Evolutionary conservation across 2,329 filamentous ascomycete species (phyloP), one percentile per base, ranked within the genome.

Genomic region (Exophiala aquamarina): DNA sequence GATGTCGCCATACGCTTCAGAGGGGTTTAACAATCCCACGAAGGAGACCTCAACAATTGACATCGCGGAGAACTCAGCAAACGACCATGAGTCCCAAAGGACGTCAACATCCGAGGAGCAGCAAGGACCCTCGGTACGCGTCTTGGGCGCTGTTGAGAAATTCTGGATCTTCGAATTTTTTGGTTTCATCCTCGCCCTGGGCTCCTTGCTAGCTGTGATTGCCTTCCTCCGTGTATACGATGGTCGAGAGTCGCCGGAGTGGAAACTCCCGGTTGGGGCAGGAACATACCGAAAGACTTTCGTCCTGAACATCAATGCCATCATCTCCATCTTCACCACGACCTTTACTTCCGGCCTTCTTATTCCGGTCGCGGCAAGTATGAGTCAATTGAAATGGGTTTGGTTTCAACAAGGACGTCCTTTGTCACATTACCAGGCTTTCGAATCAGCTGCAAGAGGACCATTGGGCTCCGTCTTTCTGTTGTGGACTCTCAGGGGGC

Each of bases 371-470:
- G 57, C 63, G 2, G 51, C 58, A n/a, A 61, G 61, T 41, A 50
- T 65, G 13, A 51, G 61, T 31, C 60, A 65, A 41, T 49, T 66
- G 3, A 65, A 66, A 42, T 66, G 61, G 62, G 55, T 57, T 10
- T 56, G 50, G 20, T 50, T 51, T 7, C 36, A 45, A 33, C 28
- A 36, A 8, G 48, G 52, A 3, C 35, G 42, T 1, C 50, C 54
- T 13, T 50, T 65, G 2, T 49, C 52, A 1, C 36, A 64, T 10
- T 39, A 64, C 11, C 55, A 64, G 34, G 37, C 56, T 2, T 52
- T 61, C 9, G 64, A 66, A 11, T 45, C 59, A 32, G 63, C 61
- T 6, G 63, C 59, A 17, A 43, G 61, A 21, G 62, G 63, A 3
- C 55, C 62, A 5, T 59, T 56, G 56, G 63, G 63, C 2, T 43